Evolutionary conservation across 2,329 filamentous ascomycete species (phyloP).

Genomic region (Alternaria brassicae): DNA sequence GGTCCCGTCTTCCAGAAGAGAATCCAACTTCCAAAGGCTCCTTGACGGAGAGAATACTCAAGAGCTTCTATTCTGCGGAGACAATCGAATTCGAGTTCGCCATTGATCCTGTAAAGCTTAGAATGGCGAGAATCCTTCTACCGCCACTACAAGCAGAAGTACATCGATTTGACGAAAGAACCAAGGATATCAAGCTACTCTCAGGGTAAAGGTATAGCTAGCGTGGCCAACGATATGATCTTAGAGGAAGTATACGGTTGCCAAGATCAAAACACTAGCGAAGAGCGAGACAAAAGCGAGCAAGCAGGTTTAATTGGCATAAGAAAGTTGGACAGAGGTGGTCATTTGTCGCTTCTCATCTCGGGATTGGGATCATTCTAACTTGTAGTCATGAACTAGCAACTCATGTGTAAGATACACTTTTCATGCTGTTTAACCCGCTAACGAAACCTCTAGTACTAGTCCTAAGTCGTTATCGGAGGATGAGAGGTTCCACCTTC

Average conservation of each 20-base stretch:
- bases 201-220: background rate
- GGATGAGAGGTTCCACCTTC: background rate
- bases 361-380: constrained; percentile 3
- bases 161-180: background rate
- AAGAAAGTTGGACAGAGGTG: constrained; percentile 9
- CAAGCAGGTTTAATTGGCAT: constrained; percentile 54
- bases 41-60: constrained; percentile 10
- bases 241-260: constrained; percentile 11
- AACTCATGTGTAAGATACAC: constrained; percentile 1
- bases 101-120: background rate
- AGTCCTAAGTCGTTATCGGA: background rate
- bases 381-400: constrained; percentile 8
- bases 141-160: background rate
- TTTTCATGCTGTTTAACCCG: constrained; percentile 63
- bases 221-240: background rate
- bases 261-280: background rate
- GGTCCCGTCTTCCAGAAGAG: background rate
- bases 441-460: constrained; percentile 54
- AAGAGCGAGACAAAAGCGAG: constrained; percentile 58
- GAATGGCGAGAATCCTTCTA: constrained; percentile 2
- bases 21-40: constrained; percentile 2
- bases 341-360: constrained; percentile 4
- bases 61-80: constrained; percentile 1
- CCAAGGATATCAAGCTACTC: background rate
- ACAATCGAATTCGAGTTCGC: background rate